Conservation (phyloP, 2,329 filamentous ascomycete genomes). For the Alternaria brassicicola region DNA sequence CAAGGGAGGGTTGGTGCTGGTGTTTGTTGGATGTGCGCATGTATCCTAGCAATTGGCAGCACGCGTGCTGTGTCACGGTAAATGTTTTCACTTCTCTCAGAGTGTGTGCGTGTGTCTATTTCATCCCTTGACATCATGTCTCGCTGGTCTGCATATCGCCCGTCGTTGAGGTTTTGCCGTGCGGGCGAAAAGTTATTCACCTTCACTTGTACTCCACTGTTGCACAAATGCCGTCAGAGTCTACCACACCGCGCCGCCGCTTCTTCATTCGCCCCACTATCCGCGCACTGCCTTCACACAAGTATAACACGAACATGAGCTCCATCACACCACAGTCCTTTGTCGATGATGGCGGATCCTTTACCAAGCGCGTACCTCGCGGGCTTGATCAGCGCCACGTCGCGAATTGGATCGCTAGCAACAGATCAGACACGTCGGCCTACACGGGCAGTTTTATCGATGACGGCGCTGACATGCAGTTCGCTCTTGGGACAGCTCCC, state of each 20-base stretch:
- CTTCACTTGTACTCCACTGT: constrained; percentile 7
- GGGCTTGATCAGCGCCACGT: constrained; percentile 8
- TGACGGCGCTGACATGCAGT: constrained; percentile 34
- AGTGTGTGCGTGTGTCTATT: background rate
- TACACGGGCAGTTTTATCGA: constrained; percentile 40
- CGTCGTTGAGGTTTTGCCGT: background rate
- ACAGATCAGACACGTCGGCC: constrained; percentile 12
- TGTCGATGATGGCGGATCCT: constrained; percentile 32
- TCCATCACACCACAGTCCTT: constrained; percentile 25
- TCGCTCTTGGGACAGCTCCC: background rate
- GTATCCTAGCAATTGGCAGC: constrained; percentile 20
- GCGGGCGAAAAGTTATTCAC: background rate
- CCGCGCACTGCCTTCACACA: background rate
- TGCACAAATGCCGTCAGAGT: background rate
- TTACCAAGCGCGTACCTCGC: constrained; percentile 24
- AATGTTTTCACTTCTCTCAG: background rate
- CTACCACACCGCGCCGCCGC: background rate
- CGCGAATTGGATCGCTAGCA: constrained; percentile 17
- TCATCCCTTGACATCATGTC: background rate
- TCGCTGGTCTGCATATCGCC: background rate
- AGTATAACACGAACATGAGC: constrained; percentile 15
- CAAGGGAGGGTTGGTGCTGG: constrained; percentile 6
- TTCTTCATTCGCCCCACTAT: constrained; percentile 10
- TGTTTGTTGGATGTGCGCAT: constrained; percentile 16
- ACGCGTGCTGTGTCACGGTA: constrained; percentile 15